Evolutionary conservation across 306 rosid species (phyloP), one percentile per base, ranked within the genome.

Genomic region (Elaeagnus macrophylla): DNA sequence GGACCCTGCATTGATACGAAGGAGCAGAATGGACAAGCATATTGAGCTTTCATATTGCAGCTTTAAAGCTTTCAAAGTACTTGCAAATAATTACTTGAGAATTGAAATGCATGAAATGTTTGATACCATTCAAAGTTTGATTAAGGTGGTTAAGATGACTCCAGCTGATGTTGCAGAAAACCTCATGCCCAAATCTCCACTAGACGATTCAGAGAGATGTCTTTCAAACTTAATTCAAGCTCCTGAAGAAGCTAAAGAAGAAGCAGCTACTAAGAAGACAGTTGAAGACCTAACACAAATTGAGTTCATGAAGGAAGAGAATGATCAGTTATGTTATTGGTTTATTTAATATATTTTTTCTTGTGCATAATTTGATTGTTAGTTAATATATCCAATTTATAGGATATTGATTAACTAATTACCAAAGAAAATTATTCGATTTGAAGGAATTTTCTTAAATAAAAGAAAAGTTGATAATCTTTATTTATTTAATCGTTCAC

Each of bases 1-100:
- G 69, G 96, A 88, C 54, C 94, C 91, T 7, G 96, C 96, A 7
- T 75, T 88, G 15, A 84, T 88, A 11, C 76, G 94, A 60, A 80
- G 94, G 68, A 94, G 94, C 37, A 68, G 94, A 50, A 88, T 88
- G 96, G 96, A 88, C 70, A 88, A 80, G 59, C 94, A 84, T 43
- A 80, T 88, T 48, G 79, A 84, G 66, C 86, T 88, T 8, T 80
- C 94, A 2, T 84, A 80, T 54, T 88, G 96, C 54, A 74, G 76
- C 35, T 84, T 82, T 64, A 79, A 82, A 37, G 90, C 82, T 39
- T 84, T 88, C 61, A 81, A 66, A 63, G 84, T 88, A 45, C 77
- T 88, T 72, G 91, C 88, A 0, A 84, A 74, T 53, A 88, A 84
- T 9, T 88, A 84, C 75, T 57, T 84, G 77, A 64, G 37, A 40